Base-by-base conservation (phyloP, 202 grass and related monocot genomes). In the Zoysia matrella region DNA sequence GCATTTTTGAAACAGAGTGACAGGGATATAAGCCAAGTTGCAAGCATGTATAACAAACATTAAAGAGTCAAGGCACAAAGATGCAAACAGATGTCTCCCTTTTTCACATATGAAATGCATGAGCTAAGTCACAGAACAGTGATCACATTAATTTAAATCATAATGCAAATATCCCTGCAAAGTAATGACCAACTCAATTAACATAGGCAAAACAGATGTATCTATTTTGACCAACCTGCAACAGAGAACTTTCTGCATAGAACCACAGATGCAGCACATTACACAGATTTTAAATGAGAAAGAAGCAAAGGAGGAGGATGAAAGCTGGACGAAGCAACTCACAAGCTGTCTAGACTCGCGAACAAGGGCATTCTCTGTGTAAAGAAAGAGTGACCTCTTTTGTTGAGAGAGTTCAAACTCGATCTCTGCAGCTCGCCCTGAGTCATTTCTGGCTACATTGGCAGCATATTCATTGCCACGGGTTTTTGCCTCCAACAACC, bases 381-480 rank as follows among this genome's bases (percentile, higher is more conserved):
- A 82, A 91, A 85, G 83, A 83, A 99, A 99, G 69, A 99, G 93
- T 65, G 89, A 92, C 85, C 85, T 91, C 79, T 92, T 89, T 22
- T 94, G 89, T 74, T 99, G 89, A 69, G 77, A 89, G 74, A 99
- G 87, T 85, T 94, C 75, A 11, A 90, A 80, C 47, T 95, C 91
- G 85, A 92, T 84, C 46, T 83, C 74, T 50, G 61, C 71, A 50
- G 85, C 22, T 76, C 69, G 72, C 45, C 93, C 87, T 49, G 79
- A 79, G 74, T 52, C 80, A 44, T 87, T 63, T 78, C 53, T 62
- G 53, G 71, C 15, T 61, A 40, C 57, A 78, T 82, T 89, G 60
- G 75, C 80, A 47, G 78, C 77, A 71, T 65, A 85, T 78, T 90
- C 85, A 74, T 78, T 85, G 49, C 85, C 87, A 60, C 81, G 80